These are phyloP conservation scores for Aureobasidium namibiae DNA, from an alignment of 2,329 filamentous ascomycete species.

Conservation along the genomic window DNA sequence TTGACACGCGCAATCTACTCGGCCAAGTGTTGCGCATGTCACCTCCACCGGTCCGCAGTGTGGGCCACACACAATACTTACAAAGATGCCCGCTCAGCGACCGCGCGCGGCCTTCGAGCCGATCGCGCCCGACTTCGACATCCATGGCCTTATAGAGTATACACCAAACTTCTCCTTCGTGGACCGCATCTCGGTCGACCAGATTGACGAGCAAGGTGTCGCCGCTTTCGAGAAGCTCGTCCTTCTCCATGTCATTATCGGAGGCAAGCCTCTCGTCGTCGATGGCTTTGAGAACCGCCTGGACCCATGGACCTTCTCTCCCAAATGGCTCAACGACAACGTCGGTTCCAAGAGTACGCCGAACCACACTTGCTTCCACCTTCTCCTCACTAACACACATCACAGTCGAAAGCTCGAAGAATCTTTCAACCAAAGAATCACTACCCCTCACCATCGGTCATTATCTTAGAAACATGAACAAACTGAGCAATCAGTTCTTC, in stretches of 20 bases:
- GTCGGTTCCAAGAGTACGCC: constrained; percentile 66
- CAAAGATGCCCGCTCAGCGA: constrained; percentile 64
- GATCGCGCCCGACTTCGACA: constrained; percentile 75
- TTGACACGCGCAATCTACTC: neutral
- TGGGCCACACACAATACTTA: neutral
- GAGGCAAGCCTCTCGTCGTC: constrained; percentile 82
- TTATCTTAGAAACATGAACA: constrained; percentile 80
- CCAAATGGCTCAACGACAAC: constrained; percentile 69
- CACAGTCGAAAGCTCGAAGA: constrained; percentile 73
- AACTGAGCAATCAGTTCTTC: constrained; percentile 73
- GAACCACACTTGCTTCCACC: neutral
- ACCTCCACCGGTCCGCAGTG: neutral
- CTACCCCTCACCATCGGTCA: constrained; percentile 82
- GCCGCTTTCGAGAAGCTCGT: constrained; percentile 82
- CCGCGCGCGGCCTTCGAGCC: constrained; percentile 88
- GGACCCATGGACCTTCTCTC: constrained; percentile 69
- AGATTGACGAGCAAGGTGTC: constrained; percentile 68
- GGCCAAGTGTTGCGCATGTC: neutral
- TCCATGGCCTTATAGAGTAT: constrained; percentile 64
- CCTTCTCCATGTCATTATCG: constrained; percentile 70
- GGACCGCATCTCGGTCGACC: constrained; percentile 66
- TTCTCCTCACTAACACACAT: neutral
- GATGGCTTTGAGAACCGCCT: constrained; percentile 76
- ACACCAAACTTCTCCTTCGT: constrained; percentile 84
- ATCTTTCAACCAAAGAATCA: constrained; percentile 63